A percentile compares a stretch with the other conserved stretches of the same genome.
Conservation (phyloP, 2,329 filamentous ascomycete species). For the Exophiala sideris region DNA sequence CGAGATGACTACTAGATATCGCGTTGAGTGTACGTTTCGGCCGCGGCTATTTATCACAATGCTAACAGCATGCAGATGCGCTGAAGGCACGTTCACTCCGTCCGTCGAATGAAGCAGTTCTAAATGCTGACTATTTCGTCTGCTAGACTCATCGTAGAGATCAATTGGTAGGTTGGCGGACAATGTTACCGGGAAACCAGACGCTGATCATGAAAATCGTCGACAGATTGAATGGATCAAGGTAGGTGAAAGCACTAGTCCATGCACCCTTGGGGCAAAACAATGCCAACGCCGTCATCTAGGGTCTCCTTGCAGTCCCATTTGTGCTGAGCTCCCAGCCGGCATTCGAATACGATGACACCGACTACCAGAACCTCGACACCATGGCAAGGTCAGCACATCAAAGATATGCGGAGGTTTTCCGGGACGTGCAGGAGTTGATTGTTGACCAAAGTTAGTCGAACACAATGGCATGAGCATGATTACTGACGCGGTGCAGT, state of each 20-base stretch:
- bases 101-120: neutral
- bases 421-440: slow-evolving; percentile 87
- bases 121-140: slow-evolving; percentile 33
- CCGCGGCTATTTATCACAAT: slow-evolving; percentile 1
- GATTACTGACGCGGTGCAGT: slow-evolving; percentile 13
- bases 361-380: slow-evolving; percentile 44
- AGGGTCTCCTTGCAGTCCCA: slow-evolving; percentile 81
- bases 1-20: slow-evolving; percentile 46
- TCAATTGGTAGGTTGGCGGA: slow-evolving; percentile 63
- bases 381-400: slow-evolving; percentile 78
- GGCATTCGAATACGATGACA: slow-evolving; percentile 73
- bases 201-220: slow-evolving; percentile 20
- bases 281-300: slow-evolving; percentile 25
- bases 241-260: slow-evolving; percentile 34
- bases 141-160: slow-evolving; percentile 83
- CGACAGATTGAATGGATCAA: slow-evolving; percentile 88
- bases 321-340: slow-evolving; percentile 97
- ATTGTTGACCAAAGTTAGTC: slow-evolving; percentile 82
- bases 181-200: slow-evolving; percentile 9
- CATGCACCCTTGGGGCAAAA: neutral
- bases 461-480: neutral
- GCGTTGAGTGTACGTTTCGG: slow-evolving; percentile 66
- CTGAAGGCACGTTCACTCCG: slow-evolving; percentile 53
- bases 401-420: slow-evolving; percentile 88
- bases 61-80: slow-evolving; percentile 51